Evolutionary conservation across 306 rosid species (phyloP).

Genomic region (Ziziphus jujuba): DNA sequence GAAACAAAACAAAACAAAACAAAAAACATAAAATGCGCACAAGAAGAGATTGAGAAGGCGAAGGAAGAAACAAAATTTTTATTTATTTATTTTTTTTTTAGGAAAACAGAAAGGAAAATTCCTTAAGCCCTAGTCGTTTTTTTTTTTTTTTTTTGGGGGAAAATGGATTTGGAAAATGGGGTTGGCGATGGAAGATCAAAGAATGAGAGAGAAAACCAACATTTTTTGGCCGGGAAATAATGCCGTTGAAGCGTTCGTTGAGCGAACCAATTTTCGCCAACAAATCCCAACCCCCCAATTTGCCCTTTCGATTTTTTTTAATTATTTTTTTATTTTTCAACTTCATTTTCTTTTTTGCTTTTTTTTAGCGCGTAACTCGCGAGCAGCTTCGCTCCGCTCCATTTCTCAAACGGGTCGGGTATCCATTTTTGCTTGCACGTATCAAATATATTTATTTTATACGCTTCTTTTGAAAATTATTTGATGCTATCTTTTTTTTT

Average conservation of each 20-base stretch:
- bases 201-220: constrained; percentile 27
- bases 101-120: background rate
- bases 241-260: constrained; percentile 98
- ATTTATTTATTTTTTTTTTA: background rate
- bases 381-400: background rate
- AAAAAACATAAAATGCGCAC: background rate
- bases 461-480: too few species aligned
- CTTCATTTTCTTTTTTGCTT: background rate
- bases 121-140: background rate
- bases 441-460: too few species aligned
- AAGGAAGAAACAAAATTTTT: background rate
- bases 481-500: too few species aligned
- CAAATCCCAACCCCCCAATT: constrained; percentile 27
- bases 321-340: background rate
- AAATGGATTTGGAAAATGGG: constrained; percentile 9
- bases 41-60: background rate
- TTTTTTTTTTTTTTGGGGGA: too few species aligned
- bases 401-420: background rate
- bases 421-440: too few species aligned
- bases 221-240: constrained; percentile 60
- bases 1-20: constrained; percentile 23
- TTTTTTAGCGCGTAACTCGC: constrained; percentile 25
- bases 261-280: constrained; percentile 60
- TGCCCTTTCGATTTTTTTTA: background rate
- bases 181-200: constrained; percentile 14